A percentile compares a stretch with the other conserved stretches of the same genome.
These are phyloP conservation scores for Tetrahymena malaccensis DNA, from an alignment of 73 alveolate genomes.

Conservation along the genomic window DNA sequence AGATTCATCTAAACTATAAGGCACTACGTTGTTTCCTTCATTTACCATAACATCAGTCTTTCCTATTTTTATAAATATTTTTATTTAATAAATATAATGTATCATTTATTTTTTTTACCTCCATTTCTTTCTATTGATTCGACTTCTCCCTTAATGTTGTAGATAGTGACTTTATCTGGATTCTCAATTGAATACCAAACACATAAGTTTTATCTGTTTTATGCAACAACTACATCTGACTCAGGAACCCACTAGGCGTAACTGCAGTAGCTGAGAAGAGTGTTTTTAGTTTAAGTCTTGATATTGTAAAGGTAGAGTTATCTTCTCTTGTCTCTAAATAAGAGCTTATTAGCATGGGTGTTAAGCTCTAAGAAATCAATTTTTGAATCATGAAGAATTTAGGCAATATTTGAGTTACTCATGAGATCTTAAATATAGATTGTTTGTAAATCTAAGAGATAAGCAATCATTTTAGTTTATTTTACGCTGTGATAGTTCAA, in stretches of 20 bases:
- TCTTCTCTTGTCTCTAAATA: slow-evolving; percentile 99
- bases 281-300: slow-evolving; percentile 87
- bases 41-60: slow-evolving; percentile 93
- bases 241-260: slow-evolving; percentile 99
- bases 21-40: slow-evolving; percentile 87
- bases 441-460: slow-evolving; percentile 97
- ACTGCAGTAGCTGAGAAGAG: slow-evolving; percentile 97
- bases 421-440: slow-evolving; percentile 92
- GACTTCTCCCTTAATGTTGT: slow-evolving; percentile 97
- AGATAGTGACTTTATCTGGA: slow-evolving; percentile 97
- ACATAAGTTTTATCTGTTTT: slow-evolving; percentile 95
- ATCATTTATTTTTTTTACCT: slow-evolving; percentile 49
- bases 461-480: slow-evolving; percentile 90
- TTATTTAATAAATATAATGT: neutral
- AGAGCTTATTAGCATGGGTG: slow-evolving; percentile 93
- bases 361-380: slow-evolving; percentile 94
- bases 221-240: slow-evolving; percentile 99
- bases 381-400: slow-evolving; percentile 96
- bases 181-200: slow-evolving; percentile 99
- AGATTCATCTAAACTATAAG: slow-evolving; percentile 93
- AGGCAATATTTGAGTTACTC: slow-evolving; percentile 87
- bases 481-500: slow-evolving; percentile 82
- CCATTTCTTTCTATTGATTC: slow-evolving; percentile 95
- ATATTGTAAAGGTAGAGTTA: slow-evolving; percentile 96
- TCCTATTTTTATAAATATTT: neutral